These are phyloP conservation scores for Jackrogersella minutella DNA, from an alignment of 495 filamentous ascomycete species.

Conservation along the genomic window DNA sequence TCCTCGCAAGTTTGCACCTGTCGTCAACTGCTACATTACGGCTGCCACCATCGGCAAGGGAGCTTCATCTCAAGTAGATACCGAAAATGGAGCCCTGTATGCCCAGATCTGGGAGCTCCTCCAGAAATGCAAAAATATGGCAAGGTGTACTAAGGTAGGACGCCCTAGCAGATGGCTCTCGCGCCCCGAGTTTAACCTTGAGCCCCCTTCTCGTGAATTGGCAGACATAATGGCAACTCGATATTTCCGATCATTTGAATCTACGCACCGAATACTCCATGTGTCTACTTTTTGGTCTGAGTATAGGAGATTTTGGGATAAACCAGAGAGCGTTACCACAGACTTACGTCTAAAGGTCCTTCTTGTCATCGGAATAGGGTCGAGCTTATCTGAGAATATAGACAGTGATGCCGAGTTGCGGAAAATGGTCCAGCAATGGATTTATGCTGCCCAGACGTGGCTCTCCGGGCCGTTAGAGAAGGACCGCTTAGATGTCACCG, in stretches of 20 bases:
- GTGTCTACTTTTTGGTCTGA: slow-evolving; percentile 62
- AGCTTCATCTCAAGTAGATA: slow-evolving; percentile 11
- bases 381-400: slow-evolving; percentile 52
- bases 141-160: slow-evolving; percentile 42
- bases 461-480: slow-evolving; percentile 62
- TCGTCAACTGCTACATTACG: slow-evolving; percentile 27
- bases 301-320: slow-evolving; percentile 61
- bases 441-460: slow-evolving; percentile 65
- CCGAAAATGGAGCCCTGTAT: slow-evolving; percentile 34
- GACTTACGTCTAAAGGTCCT: slow-evolving; percentile 59
- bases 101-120: slow-evolving; percentile 44
- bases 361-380: slow-evolving; percentile 63
- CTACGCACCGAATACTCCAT: slow-evolving; percentile 65
- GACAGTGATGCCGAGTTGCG: slow-evolving; percentile 45
- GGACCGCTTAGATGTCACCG: slow-evolving; percentile 57
- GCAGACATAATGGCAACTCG: slow-evolving; percentile 60
- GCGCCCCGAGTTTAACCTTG: slow-evolving; percentile 38
- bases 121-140: slow-evolving; percentile 46
- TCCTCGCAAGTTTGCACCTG: slow-evolving; percentile 29
- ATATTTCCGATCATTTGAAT: slow-evolving; percentile 67
- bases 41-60: slow-evolving; percentile 10
- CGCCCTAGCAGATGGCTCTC: slow-evolving; percentile 41
- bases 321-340: slow-evolving; percentile 44
- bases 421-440: slow-evolving; percentile 55
- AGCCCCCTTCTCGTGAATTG: slow-evolving; percentile 56